phyloP scores from a whole-genome alignment of 1,284 basidiomycete species.

The Ceratorhiza oryzae-sativae region DNA sequence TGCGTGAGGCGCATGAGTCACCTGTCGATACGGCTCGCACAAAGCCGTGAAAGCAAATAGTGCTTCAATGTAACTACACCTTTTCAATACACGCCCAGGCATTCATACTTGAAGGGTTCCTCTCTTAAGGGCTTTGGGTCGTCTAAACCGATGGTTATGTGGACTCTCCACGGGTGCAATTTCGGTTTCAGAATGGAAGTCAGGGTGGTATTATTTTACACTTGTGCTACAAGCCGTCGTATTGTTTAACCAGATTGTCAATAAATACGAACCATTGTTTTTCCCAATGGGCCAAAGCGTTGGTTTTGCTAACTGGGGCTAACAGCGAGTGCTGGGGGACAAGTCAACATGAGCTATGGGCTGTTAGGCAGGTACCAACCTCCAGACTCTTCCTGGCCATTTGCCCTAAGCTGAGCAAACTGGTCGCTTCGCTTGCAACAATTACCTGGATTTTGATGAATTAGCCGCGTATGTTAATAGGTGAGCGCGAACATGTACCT shows the following conservation, averaged over 20 bases:
- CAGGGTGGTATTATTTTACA: no score
- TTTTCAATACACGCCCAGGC: no score
- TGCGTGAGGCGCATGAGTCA: no score
- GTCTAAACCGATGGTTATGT: no score
- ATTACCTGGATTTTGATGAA: conserved; percentile 63
- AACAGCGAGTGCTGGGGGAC: conserved; percentile 60
- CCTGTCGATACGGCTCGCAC: no score
- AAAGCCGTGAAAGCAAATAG: no score
- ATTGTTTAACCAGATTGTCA: conserved; percentile 50
- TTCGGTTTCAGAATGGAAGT: no score
- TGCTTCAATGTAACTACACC: no score
- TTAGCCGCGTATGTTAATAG: conserved; percentile 66
- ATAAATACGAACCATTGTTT: conserved; percentile 62
- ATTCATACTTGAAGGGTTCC: no score
- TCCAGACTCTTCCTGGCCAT: conserved; percentile 70
- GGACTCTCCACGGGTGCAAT: no score
- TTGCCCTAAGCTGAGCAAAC: conserved; percentile 63
- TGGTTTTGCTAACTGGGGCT: conserved; percentile 57
- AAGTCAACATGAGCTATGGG: conserved; percentile 41
- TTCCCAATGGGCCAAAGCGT: conserved; percentile 60
- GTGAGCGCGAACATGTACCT: conserved; percentile 52
- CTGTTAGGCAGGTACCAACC: conserved; percentile 59
- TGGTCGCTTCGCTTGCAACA: conserved; percentile 42
- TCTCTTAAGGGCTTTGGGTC: no score
- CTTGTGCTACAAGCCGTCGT: not conserved